Conservation (phyloP, 1,284 basidiomycete genomes). For the Malassezia nana region DNA sequence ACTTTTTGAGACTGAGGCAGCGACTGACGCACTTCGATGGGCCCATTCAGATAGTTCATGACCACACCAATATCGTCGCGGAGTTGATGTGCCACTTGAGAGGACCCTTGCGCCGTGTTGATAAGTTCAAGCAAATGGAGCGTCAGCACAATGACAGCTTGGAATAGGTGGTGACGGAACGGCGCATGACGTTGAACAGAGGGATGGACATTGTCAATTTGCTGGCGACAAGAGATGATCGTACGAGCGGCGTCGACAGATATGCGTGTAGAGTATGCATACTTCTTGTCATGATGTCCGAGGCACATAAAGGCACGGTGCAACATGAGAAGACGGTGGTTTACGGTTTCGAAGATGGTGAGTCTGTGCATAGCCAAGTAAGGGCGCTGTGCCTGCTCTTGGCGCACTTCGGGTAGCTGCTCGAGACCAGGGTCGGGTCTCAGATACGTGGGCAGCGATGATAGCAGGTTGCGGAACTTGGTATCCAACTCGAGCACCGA, state of each 20-base stretch:
- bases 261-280: constrained; percentile 27
- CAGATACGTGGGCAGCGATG: constrained; percentile 27
- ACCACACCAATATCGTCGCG: constrained; percentile 18
- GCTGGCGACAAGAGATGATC: constrained; percentile 16
- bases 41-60: constrained; percentile 9
- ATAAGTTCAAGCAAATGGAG: constrained; percentile 75
- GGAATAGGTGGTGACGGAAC: constrained; percentile 59
- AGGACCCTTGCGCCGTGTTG: constrained; percentile 62
- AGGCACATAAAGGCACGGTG: constrained; percentile 33
- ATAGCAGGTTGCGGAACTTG: constrained; percentile 25
- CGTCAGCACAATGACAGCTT: constrained; percentile 63
- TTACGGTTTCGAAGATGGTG: constrained; percentile 28
- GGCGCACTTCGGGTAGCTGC: constrained; percentile 29
- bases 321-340: constrained; percentile 34
- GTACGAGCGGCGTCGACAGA: constrained; percentile 19
- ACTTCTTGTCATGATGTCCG: constrained; percentile 33
- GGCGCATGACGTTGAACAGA: constrained; percentile 43
- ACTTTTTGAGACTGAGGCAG: constrained; percentile 14
- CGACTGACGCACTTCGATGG: not conserved
- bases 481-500: constrained; percentile 28
- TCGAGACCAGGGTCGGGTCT: constrained; percentile 31
- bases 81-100: constrained; percentile 17
- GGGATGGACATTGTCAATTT: constrained; percentile 20
- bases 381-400: constrained; percentile 27
- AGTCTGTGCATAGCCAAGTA: constrained; percentile 33